Evolutionary conservation across 352 stramenopile species (phyloP).

Genomic region (Pythium aristosporum): DNA sequence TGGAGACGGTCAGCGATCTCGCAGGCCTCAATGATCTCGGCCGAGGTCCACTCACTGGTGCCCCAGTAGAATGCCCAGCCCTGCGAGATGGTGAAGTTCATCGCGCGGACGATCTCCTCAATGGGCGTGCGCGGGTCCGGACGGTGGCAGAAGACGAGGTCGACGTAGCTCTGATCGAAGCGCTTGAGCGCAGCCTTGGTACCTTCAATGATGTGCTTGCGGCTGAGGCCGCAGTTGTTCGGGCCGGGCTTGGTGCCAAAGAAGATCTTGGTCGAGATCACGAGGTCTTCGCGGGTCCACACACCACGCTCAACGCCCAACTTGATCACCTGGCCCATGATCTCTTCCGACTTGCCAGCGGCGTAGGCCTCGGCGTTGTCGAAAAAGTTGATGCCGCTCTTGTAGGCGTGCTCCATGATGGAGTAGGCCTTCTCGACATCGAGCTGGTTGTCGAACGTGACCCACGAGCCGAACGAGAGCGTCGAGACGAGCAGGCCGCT

Average conservation of each 20-base stretch:
- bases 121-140: conserved; percentile 40
- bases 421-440: conserved; percentile 48
- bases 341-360: conserved; percentile 37
- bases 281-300: conserved; percentile 51
- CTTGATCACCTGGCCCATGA: conserved; percentile 54
- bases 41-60: conserved; percentile 59
- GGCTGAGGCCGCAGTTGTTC: conserved; percentile 39
- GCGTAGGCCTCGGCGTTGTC: conserved; percentile 59
- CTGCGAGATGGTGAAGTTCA: conserved; percentile 18
- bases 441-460: conserved; percentile 47
- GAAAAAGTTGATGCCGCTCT: conserved; percentile 62
- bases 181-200: conserved; percentile 55
- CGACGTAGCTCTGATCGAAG: conserved; percentile 53
- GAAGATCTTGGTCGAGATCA: conserved; percentile 70
- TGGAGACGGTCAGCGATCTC: conserved; percentile 39
- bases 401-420: conserved; percentile 54
- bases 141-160: conserved; percentile 67
- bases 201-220: conserved; percentile 28
- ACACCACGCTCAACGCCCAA: conserved; percentile 37
- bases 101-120: conserved; percentile 27
- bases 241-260: conserved; percentile 38
- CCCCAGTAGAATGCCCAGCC: conserved; percentile 41
- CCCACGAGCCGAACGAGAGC: conserved; percentile 48
- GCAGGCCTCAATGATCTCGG: conserved; percentile 66
- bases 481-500: conserved; percentile 45